Conservation (phyloP, 1,139 yeast genomes). For the Pichia sp. region DNA sequence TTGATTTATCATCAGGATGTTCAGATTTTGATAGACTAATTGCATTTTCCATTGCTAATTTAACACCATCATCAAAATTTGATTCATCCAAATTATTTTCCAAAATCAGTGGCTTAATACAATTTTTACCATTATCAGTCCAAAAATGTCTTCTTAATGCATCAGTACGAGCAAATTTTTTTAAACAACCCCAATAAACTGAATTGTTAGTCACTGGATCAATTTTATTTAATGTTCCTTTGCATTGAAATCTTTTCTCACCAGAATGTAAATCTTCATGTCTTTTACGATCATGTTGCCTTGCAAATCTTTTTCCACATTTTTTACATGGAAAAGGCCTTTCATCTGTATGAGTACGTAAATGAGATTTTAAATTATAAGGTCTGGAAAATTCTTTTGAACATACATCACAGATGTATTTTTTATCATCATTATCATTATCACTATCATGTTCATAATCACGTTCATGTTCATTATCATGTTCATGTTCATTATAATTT, state of each 20-base stretch:
- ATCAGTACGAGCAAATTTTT: constrained; percentile 91
- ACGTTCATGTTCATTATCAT: background rate
- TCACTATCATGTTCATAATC: background rate
- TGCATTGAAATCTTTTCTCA: constrained; percentile 79
- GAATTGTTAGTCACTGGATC: no score
- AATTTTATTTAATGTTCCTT: constrained; percentile 54
- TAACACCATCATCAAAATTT: constrained; percentile 40
- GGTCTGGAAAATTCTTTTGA: constrained; percentile 87
- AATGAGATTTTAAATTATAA: constrained; percentile 84
- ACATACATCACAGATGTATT: constrained; percentile 78
- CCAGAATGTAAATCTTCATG: constrained; percentile 94
- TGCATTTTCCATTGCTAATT: constrained; percentile 15
- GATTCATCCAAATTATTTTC: constrained; percentile 24
- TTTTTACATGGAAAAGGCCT: constrained; percentile 80
- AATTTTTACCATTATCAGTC: constrained; percentile 84
- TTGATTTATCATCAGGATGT: constrained; percentile 1
- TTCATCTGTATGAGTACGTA: constrained; percentile 91
- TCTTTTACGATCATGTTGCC: constrained; percentile 90
- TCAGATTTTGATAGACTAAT: constrained; percentile 2
- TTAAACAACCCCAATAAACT: constrained; percentile 77
- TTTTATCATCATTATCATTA: constrained; percentile 20
- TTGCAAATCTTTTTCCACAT: constrained; percentile 91
- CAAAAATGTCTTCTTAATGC: constrained; percentile 91
- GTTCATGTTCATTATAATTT: constrained; percentile 10
- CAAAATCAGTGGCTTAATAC: constrained; percentile 53